phyloP scores from a whole-genome alignment of 78 protist species.

The Guillardia theta region DNA sequence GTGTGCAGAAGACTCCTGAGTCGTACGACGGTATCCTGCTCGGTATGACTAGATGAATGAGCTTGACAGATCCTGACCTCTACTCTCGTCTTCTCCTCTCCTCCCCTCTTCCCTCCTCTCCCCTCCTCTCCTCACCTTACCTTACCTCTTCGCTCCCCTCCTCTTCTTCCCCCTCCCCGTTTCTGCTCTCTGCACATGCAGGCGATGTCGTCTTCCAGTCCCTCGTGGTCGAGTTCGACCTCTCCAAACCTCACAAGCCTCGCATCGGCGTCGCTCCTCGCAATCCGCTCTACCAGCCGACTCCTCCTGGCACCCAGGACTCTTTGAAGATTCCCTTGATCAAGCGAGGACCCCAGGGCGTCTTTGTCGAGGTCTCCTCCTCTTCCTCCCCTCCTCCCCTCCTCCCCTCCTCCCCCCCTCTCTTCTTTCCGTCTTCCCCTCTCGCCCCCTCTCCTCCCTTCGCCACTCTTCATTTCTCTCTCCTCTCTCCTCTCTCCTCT shows the following conservation, averaged over 20 bases:
- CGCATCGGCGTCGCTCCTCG: not conserved
- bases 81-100: too few relatives aligned
- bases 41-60: too few relatives aligned
- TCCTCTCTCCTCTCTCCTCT: too few relatives aligned
- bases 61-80: too few relatives aligned
- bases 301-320: not conserved
- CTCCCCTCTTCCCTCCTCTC: too few relatives aligned
- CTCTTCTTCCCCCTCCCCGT: too few relatives aligned
- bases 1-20: not conserved
- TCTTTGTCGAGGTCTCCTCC: not conserved
- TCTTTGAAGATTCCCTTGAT: not conserved
- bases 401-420: not conserved
- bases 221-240: not conserved
- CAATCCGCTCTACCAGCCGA: not conserved
- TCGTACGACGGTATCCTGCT: not conserved
- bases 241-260: not conserved
- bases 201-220: conserved; percentile 31
- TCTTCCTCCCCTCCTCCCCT: not conserved
- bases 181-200: too few relatives aligned
- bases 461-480: too few relatives aligned
- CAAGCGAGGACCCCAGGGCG: not conserved
- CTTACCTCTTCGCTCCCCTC: too few relatives aligned
- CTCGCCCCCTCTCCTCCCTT: too few relatives aligned
- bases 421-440: not conserved
- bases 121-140: too few relatives aligned